These are phyloP conservation scores for Skeletonema potamos DNA, from an alignment of 108 stramenopile genomes.

Conservation along the genomic window DNA sequence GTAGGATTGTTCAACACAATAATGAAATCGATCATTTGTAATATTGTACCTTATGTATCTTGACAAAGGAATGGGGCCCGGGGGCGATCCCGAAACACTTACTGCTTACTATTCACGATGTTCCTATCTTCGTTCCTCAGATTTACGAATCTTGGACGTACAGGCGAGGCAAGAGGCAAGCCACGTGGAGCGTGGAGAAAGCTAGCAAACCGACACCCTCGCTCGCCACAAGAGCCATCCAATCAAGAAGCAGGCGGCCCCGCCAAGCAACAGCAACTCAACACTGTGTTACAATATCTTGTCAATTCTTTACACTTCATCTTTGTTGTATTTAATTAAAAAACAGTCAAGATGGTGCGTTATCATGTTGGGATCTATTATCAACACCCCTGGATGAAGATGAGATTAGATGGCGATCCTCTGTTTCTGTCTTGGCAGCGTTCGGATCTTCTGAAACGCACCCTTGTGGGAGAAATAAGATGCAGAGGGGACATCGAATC, in stretches of 20 bases:
- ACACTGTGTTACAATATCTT: not conserved
- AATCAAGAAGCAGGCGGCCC: not conserved
- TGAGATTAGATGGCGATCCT: not conserved
- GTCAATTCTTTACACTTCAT: not conserved
- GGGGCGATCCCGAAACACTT: not conserved
- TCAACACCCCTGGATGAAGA: not conserved
- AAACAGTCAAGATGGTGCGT: slow-evolving; percentile 4
- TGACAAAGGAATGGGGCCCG: too few relatives aligned
- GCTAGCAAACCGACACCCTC: not conserved
- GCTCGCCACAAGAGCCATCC: not conserved
- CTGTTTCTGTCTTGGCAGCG: not conserved
- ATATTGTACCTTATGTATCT: too few relatives aligned
- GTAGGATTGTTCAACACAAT: too few relatives aligned
- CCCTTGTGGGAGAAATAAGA: not conserved
- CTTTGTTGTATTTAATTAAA: slow-evolving; percentile 2
- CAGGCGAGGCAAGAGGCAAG: not conserved
- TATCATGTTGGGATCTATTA: not conserved
- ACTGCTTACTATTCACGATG: not conserved
- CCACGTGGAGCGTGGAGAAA: slow-evolving; percentile 3
- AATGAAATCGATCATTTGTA: too few relatives aligned
- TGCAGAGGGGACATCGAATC: not conserved
- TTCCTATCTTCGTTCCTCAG: not conserved
- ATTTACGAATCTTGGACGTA: not conserved
- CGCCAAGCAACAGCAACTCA: not conserved
- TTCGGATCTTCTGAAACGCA: not conserved